Percentiles rank a stretch among this genome's conserved stretches.
phyloP scores from a whole-genome alignment of 2,329 filamentous ascomycete genomes.

The Fusarium multiceps region DNA sequence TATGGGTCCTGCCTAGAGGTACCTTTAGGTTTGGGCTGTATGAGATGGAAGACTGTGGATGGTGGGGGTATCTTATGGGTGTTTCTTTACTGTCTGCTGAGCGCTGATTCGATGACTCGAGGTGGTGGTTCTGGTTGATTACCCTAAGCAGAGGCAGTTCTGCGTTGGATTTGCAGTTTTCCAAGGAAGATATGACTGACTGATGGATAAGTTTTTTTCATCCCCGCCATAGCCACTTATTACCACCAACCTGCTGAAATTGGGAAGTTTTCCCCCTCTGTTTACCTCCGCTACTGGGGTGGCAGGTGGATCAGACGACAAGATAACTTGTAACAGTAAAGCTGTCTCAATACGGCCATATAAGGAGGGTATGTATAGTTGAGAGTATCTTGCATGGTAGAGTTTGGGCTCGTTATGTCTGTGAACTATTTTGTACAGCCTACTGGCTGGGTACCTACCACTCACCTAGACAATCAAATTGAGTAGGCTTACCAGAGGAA shows the following conservation, averaged over 20 bases:
- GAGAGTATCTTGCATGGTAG: neutral
- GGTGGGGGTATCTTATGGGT: slow-evolving; percentile 42
- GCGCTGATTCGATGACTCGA: slow-evolving; percentile 42
- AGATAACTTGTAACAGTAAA: neutral
- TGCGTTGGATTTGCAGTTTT: slow-evolving; percentile 8
- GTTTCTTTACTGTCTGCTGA: slow-evolving; percentile 29
- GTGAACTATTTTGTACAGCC: neutral
- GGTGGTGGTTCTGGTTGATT: slow-evolving; percentile 22
- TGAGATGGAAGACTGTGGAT: slow-evolving; percentile 35
- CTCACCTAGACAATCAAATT: neutral
- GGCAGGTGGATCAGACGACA: neutral
- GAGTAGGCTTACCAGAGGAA: neutral
- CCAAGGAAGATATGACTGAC: slow-evolving; percentile 3
- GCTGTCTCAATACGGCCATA: neutral
- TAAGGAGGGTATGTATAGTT: neutral
- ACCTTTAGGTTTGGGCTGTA: slow-evolving; percentile 1
- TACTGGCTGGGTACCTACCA: neutral
- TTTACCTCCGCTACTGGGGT: neutral
- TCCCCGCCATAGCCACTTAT: slow-evolving; percentile 15
- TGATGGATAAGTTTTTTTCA: slow-evolving; percentile 12
- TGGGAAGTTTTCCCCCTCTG: neutral
- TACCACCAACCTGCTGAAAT: neutral
- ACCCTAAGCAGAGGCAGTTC: slow-evolving; percentile 30
- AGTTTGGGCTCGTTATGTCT: neutral
- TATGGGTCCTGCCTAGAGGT: slow-evolving; percentile 11